Percentiles rank a stretch among this genome's conserved stretches.
These are phyloP conservation scores for Marchantia paleacea DNA, from an alignment of 225 moss, liverwort and hornwort genomes.

Conservation along the genomic window DNA sequence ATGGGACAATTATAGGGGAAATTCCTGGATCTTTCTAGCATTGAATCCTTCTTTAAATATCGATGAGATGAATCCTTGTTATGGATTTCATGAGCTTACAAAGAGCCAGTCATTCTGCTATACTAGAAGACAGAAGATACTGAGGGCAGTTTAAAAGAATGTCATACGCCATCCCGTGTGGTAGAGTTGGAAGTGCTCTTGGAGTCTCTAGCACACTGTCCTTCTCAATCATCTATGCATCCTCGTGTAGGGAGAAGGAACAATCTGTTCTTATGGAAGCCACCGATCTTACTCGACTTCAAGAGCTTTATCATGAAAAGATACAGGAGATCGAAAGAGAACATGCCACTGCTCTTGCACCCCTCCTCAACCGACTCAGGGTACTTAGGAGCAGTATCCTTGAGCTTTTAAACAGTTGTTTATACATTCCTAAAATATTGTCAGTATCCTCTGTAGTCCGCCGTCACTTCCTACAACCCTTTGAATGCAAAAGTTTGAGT, in stretches of 20 bases:
- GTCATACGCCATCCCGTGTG: not conserved
- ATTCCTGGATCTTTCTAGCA: no score
- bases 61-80: no score
- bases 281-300: constrained; percentile 47
- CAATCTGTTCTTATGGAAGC: constrained; percentile 60
- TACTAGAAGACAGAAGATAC: no score
- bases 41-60: no score
- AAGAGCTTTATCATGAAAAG: constrained; percentile 64
- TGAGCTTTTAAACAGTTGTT: not conserved
- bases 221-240: not conserved
- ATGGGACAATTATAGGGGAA: no score
- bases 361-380: constrained; percentile 51
- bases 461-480: not conserved
- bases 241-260: constrained; percentile 55
- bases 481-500: not conserved
- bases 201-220: not conserved
- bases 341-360: constrained; percentile 61
- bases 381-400: constrained; percentile 23
- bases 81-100: no score
- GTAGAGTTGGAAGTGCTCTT: not conserved
- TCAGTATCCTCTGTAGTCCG: not conserved
- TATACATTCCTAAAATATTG: not conserved
- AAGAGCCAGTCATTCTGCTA: no score
- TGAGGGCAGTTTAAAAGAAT: no score
- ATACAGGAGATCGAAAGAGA: constrained; percentile 73